A percentile compares a stretch with the other conserved stretches of the same genome.
phyloP scores from a whole-genome alignment of 768 basidiomycete genomes.

The Cystofilobasidium macerans region DNA sequence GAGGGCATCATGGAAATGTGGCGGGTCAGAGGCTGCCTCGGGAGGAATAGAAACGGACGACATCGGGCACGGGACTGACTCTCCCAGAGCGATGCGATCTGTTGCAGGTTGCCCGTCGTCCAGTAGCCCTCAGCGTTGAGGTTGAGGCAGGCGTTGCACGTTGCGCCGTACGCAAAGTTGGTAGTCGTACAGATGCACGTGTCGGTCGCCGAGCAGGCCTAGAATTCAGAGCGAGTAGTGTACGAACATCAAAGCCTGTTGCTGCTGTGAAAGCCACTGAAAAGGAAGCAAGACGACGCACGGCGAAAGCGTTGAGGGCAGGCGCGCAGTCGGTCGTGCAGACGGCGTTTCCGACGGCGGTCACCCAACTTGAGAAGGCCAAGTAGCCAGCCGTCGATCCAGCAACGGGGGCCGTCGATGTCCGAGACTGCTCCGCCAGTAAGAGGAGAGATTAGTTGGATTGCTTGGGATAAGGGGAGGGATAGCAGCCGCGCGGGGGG shows the following conservation, averaged over 20 bases:
- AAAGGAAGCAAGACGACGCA: neutral
- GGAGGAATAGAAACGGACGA: neutral
- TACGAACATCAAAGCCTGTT: too few relatives aligned
- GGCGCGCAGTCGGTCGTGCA: slow-evolving; percentile 14
- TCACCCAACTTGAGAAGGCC: slow-evolving; percentile 8
- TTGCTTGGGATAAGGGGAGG: too few relatives aligned
- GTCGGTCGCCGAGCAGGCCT: slow-evolving; percentile 16
- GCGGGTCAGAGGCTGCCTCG: neutral
- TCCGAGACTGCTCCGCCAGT: neutral
- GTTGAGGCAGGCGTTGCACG: slow-evolving; percentile 14
- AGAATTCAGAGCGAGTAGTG: too few relatives aligned
- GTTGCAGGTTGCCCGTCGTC: neutral
- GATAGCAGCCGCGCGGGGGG: neutral
- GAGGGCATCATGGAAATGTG: neutral
- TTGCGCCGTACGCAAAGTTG: slow-evolving; percentile 11
- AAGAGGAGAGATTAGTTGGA: neutral
- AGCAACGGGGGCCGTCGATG: neutral
- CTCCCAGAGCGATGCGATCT: slow-evolving; percentile 13
- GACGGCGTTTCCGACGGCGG: slow-evolving; percentile 1
- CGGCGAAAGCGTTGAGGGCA: slow-evolving; percentile 7
- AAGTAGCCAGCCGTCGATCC: neutral
- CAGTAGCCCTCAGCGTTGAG: slow-evolving; percentile 10
- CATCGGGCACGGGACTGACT: neutral
- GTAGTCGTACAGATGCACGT: slow-evolving; percentile 16
- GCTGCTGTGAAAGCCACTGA: too few relatives aligned